Evolutionary conservation across 2,329 filamentous ascomycete genomes (phyloP).

Genomic region (Daldinia eschscholtzii): DNA sequence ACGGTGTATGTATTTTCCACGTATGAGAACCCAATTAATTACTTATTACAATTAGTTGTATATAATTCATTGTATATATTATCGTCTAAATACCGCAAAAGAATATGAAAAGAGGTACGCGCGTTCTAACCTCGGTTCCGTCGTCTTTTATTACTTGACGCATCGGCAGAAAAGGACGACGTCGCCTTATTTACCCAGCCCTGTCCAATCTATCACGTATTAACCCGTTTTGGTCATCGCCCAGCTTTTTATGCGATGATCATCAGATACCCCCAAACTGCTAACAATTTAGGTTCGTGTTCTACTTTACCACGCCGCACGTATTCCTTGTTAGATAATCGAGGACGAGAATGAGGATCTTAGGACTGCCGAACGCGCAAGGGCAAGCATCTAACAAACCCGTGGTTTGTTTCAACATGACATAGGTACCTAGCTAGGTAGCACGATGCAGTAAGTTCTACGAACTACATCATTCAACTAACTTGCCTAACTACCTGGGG

Average conservation of each 20-base stretch:
- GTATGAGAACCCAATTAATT: background rate
- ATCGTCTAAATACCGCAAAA: constrained; percentile 10
- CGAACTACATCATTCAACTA: background rate
- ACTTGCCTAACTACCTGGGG: too few species aligned
- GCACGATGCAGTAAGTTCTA: constrained; percentile 4
- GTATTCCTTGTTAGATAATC: constrained; percentile 25
- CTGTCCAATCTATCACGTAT: constrained; percentile 36
- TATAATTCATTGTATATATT: background rate
- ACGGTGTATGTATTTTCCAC: constrained; percentile 3
- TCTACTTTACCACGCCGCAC: constrained; percentile 25
- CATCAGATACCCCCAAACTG: constrained; percentile 30
- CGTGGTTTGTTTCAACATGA: constrained; percentile 18
- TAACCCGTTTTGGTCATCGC: constrained; percentile 32
- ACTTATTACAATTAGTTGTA: background rate
- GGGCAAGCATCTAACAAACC: constrained; percentile 18
- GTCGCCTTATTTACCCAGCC: constrained; percentile 42
- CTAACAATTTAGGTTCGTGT: constrained; percentile 19
- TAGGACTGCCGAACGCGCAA: constrained; percentile 33
- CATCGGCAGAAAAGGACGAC: constrained; percentile 39
- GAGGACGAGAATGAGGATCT: constrained; percentile 15
- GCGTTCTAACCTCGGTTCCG: constrained; percentile 5
- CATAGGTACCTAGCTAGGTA: background rate
- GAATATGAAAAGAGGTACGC: background rate
- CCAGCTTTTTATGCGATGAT: constrained; percentile 31
- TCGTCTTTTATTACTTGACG: constrained; percentile 36